phyloP scores from a whole-genome alignment of 2,329 filamentous ascomycete genomes.

The Metarhizium robertsii region DNA sequence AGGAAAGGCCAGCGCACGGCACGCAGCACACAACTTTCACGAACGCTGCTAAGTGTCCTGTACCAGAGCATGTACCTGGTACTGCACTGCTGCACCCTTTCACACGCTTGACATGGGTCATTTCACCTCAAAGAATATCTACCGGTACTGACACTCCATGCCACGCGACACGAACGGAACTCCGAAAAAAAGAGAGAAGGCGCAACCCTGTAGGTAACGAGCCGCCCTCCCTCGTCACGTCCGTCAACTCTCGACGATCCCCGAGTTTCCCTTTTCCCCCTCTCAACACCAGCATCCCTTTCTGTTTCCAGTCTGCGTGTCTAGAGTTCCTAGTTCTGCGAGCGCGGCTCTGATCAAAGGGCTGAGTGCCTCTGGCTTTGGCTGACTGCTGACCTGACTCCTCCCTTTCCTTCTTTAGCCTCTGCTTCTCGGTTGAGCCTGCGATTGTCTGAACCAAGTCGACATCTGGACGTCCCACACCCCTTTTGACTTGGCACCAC shows the following conservation, averaged over 20 bases:
- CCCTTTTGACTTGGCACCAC: neutral
- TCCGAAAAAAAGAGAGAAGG: neutral
- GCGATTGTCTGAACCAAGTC: neutral
- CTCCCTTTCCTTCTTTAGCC: neutral
- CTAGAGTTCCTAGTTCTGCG: neutral
- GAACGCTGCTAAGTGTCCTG: neutral
- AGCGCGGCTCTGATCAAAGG: neutral
- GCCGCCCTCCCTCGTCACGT: neutral
- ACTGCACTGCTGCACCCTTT: neutral
- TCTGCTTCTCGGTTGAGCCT: neutral
- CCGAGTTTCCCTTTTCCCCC: neutral
- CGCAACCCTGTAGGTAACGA: neutral
- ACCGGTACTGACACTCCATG: neutral
- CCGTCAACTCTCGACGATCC: neutral
- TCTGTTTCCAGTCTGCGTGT: neutral
- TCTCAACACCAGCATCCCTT: neutral
- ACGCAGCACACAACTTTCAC: neutral
- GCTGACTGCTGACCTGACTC: neutral
- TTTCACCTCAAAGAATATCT: neutral
- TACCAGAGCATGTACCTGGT: neutral
- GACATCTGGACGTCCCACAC: neutral
- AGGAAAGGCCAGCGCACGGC: neutral
- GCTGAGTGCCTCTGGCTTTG: neutral
- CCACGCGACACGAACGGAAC: conserved; percentile 1
- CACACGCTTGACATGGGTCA: neutral